phyloP scores from a whole-genome alignment of 1,139 yeast genomes.

The Diutina mesorugosa region DNA sequence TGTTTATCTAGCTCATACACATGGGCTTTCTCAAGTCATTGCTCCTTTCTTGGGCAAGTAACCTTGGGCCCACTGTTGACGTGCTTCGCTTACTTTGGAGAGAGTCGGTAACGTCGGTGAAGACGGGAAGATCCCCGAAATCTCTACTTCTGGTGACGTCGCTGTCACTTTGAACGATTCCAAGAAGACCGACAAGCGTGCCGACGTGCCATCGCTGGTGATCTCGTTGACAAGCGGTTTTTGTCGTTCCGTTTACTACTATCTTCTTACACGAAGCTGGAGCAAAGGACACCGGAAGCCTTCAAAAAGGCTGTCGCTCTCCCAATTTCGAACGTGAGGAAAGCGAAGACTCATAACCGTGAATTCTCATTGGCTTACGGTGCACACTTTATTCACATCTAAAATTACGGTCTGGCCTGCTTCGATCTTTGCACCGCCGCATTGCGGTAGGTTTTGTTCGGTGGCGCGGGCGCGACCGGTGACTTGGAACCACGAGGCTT shows the following conservation, averaged over 20 bases:
- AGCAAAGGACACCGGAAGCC: conserved; percentile 80
- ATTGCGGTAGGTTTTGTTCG: too few relatives aligned
- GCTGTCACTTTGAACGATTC: conserved; percentile 76
- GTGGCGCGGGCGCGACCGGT: neutral
- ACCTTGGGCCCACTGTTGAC: conserved; percentile 93
- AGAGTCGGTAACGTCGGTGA: conserved; percentile 97
- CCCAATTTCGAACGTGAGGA: conserved; percentile 97
- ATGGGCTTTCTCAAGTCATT: conserved; percentile 71
- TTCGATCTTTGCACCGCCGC: too few relatives aligned
- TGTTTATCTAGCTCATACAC: too few relatives aligned
- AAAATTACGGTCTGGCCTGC: too few relatives aligned
- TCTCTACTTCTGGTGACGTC: conserved; percentile 96
- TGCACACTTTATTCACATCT: conserved; percentile 35
- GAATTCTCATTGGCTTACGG: conserved; percentile 99
- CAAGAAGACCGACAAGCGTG: conserved; percentile 65
- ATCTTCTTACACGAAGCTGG: conserved; percentile 89
- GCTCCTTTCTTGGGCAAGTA: conserved; percentile 95
- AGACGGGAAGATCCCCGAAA: conserved; percentile 85
- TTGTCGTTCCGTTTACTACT: conserved; percentile 88
- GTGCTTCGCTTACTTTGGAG: conserved; percentile 94
- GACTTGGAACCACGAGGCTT: neutral
- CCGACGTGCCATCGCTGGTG: conserved; percentile 90
- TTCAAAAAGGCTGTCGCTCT: conserved; percentile 91
- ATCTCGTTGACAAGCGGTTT: conserved; percentile 94
- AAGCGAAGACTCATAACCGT: conserved; percentile 99